Base-by-base conservation (phyloP, 257 asterid species). In the Galeopsis tetrahit region DNA sequence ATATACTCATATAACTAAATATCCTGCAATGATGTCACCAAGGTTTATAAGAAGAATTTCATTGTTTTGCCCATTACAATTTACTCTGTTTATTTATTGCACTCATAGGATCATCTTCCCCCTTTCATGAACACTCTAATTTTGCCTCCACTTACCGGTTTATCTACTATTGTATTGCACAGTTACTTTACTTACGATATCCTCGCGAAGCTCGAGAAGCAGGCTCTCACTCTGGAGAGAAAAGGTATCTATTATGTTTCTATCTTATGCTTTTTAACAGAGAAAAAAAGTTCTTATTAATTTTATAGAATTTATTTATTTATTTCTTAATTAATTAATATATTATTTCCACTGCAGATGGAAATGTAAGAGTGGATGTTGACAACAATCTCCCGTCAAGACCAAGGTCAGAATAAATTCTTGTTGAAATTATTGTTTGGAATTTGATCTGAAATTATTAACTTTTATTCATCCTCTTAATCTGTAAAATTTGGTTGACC, bases 141-240 rank as follows among this genome's bases (percentile, higher is more conserved):
- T 14, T 53, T 14, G 36, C 11, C 33, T 63, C 55, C 52, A 35
- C 74, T 73, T 62, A 53, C 69, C 60, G 9, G 33, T 60, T 15
- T 40, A 65, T 28, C 44, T 66, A 21, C 49, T 32, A 57, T 66
- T 74, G 62, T 69, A 6, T 76, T 62, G n/a, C 76, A 15, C 87
- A 94, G 98, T 68, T 91, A 87, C 76, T 91, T 88, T 72, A 85
- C 97, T 49, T 94, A 81, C 78, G 88, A 85, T 76, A 85, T 86
- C 81, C 75, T 91, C 81, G 92, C 85, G 75, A 94, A 91, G 75
- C n/a, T n/a, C n/a, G n/a, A n/a, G n/a, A n/a, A n/a, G n/a, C 82
- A 84, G 64, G 84, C 88, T 5, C 90, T 85, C 72, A 83, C 81
- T 13, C 76, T 88, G 85, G 95, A 84, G 56, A 78, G 52, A 71